A percentile compares a stretch with the other conserved stretches of the same genome.
Evolutionary conservation across 495 filamentous ascomycete species (phyloP).

Genomic region (Oleoguttula mirabilis): DNA sequence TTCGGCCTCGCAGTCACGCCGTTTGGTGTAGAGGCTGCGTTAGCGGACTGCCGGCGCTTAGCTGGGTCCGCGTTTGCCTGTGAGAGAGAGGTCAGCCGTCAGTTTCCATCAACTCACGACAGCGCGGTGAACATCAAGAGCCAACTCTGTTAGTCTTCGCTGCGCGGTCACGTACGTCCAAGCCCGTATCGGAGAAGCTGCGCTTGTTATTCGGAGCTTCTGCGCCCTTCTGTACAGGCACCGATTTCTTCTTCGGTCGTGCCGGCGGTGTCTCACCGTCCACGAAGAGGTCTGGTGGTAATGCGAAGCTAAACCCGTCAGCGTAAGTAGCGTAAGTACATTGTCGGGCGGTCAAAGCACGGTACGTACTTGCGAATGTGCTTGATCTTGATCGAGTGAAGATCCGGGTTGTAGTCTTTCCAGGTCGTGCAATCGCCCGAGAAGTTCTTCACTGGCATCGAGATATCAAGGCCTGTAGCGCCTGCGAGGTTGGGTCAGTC

Average conservation of each 20-base stretch:
- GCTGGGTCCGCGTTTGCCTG: constrained; percentile 12
- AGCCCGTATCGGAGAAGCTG: constrained; percentile 22
- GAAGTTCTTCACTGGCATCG: constrained; percentile 61
- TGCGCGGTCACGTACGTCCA: constrained; percentile 26
- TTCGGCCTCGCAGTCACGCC: not conserved
- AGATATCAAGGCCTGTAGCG: constrained; percentile 51
- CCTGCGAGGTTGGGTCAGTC: too few relatives aligned
- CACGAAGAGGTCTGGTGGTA: constrained; percentile 82
- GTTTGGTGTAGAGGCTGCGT: constrained; percentile 3
- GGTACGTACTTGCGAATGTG: constrained; percentile 58
- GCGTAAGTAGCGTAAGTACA: constrained; percentile 19
- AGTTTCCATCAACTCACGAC: not conserved
- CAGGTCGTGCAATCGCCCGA: constrained; percentile 55
- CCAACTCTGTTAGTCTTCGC: constrained; percentile 1
- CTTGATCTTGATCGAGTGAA: constrained; percentile 56
- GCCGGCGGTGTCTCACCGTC: constrained; percentile 49
- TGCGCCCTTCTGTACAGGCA: constrained; percentile 4
- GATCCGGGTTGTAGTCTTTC: constrained; percentile 50
- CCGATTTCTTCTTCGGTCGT: constrained; percentile 23
- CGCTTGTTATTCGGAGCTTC: constrained; percentile 25
- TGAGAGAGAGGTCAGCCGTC: constrained; percentile 4
- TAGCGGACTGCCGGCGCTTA: constrained; percentile 20
- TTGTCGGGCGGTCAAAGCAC: not conserved
- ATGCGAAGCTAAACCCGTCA: constrained; percentile 66
- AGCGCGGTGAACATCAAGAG: not conserved